These are phyloP conservation scores for Bruguiera hainesii DNA, from an alignment of 441 rosid species.

Conservation along the genomic window DNA sequence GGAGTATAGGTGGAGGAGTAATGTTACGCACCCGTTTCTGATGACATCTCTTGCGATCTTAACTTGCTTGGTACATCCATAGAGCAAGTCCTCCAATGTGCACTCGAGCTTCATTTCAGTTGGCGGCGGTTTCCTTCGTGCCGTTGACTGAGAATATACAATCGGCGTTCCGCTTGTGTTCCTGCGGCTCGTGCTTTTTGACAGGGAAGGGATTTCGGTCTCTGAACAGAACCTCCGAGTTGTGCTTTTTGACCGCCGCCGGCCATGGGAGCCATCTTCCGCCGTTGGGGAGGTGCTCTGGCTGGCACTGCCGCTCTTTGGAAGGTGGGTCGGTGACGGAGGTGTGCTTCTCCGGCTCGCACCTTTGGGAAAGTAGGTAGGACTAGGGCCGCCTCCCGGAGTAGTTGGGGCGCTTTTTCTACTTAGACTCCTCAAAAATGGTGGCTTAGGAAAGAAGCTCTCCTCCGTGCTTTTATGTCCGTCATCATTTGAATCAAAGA, in stretches of 20 bases:
- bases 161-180: conserved; percentile 37
- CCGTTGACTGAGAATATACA: conserved; percentile 56
- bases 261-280: conserved; percentile 10
- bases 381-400: conserved; percentile 21
- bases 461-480: conserved; percentile 43
- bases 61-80: conserved; percentile 60
- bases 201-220: conserved; percentile 23
- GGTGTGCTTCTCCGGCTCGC: conserved; percentile 21
- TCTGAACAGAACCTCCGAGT: conserved; percentile 27
- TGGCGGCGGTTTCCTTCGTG: conserved; percentile 51
- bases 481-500: neutral
- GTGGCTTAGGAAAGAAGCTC: conserved; percentile 36
- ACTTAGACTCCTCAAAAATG: conserved; percentile 33
- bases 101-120: conserved; percentile 63
- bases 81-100: conserved; percentile 68
- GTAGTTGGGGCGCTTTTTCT: conserved; percentile 57
- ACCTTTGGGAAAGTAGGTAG: conserved; percentile 34
- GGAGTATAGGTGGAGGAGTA: neutral
- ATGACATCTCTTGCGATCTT: conserved; percentile 50
- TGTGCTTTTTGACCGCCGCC: conserved; percentile 24
- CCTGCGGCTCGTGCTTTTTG: conserved; percentile 38
- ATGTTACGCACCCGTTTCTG: conserved; percentile 44
- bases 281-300: conserved; percentile 9
- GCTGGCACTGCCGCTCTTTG: conserved; percentile 13
- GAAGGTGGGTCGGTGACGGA: neutral